phyloP scores from a whole-genome alignment of 768 basidiomycete species.

The Tylopilus cervinicoccineus region DNA sequence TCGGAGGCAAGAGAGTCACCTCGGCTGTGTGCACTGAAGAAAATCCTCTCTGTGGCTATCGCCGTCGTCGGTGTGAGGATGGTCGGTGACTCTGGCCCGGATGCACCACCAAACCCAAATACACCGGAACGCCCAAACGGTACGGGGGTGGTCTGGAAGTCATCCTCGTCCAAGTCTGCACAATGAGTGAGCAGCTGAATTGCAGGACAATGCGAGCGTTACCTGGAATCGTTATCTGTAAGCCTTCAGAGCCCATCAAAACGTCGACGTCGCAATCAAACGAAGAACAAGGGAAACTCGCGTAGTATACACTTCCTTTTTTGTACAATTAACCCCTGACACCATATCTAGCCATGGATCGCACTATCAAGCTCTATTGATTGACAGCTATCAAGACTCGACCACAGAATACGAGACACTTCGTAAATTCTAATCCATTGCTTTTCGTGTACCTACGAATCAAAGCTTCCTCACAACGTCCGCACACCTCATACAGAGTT shows the following conservation, averaged over 20 bases:
- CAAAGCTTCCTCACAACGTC: slow-evolving; percentile 15
- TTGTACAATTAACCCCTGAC: slow-evolving; percentile 14
- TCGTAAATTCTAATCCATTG: not conserved
- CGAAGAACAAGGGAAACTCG: slow-evolving; percentile 1
- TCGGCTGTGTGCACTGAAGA: slow-evolving; percentile 59
- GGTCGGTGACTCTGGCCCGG: slow-evolving; percentile 67
- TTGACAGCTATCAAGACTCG: not conserved
- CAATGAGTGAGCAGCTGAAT: slow-evolving; percentile 1
- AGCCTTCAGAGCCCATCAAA: slow-evolving; percentile 36
- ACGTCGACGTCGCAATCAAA: slow-evolving; percentile 2
- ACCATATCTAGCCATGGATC: too few relatives aligned
- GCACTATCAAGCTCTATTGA: not conserved
- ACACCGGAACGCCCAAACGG: slow-evolving; percentile 64
- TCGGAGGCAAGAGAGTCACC: slow-evolving; percentile 79
- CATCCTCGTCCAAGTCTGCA: slow-evolving; percentile 78
- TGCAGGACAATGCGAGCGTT: not conserved
- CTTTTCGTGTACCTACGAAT: not conserved
- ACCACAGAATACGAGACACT: not conserved
- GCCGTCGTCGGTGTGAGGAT: slow-evolving; percentile 44
- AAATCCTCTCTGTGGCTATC: slow-evolving; percentile 49
- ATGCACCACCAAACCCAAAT: slow-evolving; percentile 44
- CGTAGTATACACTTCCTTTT: slow-evolving; percentile 3
- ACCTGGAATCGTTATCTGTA: slow-evolving; percentile 50
- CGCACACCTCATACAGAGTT: slow-evolving; percentile 65
- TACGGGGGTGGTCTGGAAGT: slow-evolving; percentile 54